Conservation (phyloP, 768 basidiomycete species). For the Boletus sp. region DNA sequence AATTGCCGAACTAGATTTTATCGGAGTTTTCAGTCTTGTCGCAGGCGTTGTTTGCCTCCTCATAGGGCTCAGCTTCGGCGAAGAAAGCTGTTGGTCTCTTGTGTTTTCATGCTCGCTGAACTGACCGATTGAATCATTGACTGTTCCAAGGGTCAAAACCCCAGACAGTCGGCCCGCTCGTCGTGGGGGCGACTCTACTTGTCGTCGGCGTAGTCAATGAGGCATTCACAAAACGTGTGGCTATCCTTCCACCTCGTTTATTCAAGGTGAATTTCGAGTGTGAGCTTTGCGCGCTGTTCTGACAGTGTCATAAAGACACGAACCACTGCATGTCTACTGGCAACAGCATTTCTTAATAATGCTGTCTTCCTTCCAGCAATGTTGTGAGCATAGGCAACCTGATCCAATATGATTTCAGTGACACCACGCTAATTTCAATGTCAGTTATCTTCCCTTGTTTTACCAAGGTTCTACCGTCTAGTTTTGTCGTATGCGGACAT, state of each 20-base stretch:
- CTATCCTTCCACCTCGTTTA: conserved; percentile 71
- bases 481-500: neutral
- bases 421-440: neutral
- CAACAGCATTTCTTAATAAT: conserved; percentile 60
- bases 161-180: conserved; percentile 56
- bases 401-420: too few relatives aligned
- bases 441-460: conserved; percentile 67
- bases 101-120: neutral
- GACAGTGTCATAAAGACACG: conserved; percentile 48
- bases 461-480: conserved; percentile 46
- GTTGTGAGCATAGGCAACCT: conserved; percentile 17
- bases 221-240: conserved; percentile 55
- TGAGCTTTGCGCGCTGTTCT: neutral
- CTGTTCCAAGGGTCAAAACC: conserved; percentile 48
- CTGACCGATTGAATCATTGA: neutral
- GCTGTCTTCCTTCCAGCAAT: conserved; percentile 52
- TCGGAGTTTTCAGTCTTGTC: conserved; percentile 61
- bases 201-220: conserved; percentile 56
- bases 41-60: conserved; percentile 64
- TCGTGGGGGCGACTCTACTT: conserved; percentile 52
- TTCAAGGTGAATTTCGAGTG: conserved; percentile 51
- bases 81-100: conserved; percentile 54
- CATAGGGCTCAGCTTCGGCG: conserved; percentile 68
- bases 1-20: conserved; percentile 62
- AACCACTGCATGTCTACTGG: conserved; percentile 62